Evolutionary conservation across 1,139 yeast species (phyloP), one percentile per base, ranked within the genome.

Genomic region (Pichia inconspicua): DNA sequence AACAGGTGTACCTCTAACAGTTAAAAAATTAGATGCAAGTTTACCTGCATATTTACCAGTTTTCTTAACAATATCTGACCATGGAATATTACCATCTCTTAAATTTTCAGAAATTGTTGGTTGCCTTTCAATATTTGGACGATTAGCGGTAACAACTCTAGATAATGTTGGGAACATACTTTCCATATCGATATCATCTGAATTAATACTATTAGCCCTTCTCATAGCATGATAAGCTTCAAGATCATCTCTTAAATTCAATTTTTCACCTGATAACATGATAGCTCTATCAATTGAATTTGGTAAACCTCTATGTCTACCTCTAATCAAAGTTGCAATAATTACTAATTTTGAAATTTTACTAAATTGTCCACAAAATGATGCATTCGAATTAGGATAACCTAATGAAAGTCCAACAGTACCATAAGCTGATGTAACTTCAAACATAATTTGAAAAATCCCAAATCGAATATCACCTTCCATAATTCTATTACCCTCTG

Each of bases 271-370:
- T 2, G 96, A 95, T 48, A 92, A 67, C 75, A 92, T 82, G 55
- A 92, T 85, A 39, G 99, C 98, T 62, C 98, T 80, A 66, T 92
- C 99, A 50, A 94, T 75, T 0, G 92, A 73, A 62, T 92, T 89
- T 0, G 99, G 99, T 52, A 92, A 72, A 39, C 98, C 98, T 75
- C 99, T 86, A 62, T 90, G 97, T 50, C 97, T 77, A 11, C 98
- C 97, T 69, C 99, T 79, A 46, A 92, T 77, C 83, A 92, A 80
- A 82, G 89, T 79, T 6, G 90, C 94, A 54, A 88, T 82, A 42
- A 92, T 80, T 3, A 90, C 87, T 45, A 92, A 71, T 61, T 94
- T 94, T 2, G 96, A 84, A 11, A 92, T 60, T 0, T 77, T 75
- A 30, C 78, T 75, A 59, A 92, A 87, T 61, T 84, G 77, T 0